phyloP scores from a whole-genome alignment of 2,329 filamentous ascomycete species.

The Ceratocystis colombiana region DNA sequence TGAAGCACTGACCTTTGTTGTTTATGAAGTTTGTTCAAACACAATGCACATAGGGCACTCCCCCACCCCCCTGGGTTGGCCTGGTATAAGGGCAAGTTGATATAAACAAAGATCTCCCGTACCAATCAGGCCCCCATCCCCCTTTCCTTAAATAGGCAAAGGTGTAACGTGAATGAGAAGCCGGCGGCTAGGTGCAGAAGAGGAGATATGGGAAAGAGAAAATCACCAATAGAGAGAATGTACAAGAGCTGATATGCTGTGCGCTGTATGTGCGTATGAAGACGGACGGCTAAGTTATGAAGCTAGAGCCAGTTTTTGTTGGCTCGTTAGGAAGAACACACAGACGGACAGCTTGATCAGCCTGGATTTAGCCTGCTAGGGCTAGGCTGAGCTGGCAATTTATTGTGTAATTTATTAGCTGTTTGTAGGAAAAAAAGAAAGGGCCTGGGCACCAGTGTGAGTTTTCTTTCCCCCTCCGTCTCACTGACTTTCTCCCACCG shows the following conservation, averaged over 20 bases:
- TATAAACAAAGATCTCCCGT: conserved; percentile 1
- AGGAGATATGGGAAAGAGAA: neutral
- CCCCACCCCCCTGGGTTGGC: neutral
- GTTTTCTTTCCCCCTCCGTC: neutral
- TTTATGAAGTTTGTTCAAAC: neutral
- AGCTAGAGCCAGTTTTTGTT: conserved; percentile 7
- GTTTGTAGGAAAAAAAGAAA: neutral
- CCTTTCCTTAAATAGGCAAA: neutral
- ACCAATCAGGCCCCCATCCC: neutral
- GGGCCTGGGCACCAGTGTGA: neutral
- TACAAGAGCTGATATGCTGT: neutral
- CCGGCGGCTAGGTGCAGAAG: neutral
- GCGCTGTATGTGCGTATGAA: neutral
- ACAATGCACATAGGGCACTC: neutral
- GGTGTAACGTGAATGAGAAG: neutral
- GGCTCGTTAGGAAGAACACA: neutral
- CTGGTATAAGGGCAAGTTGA: neutral
- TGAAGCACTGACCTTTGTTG: conserved; percentile 8
- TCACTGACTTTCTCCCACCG: neutral
- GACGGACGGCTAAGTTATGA: neutral
- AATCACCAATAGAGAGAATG: neutral
- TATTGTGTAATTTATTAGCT: neutral
- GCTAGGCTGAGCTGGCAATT: neutral
- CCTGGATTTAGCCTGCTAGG: no score
- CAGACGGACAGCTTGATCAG: neutral